phyloP scores from a whole-genome alignment of 2,329 filamentous ascomycete genomes.

The Hypoxylon rubiginosum region DNA sequence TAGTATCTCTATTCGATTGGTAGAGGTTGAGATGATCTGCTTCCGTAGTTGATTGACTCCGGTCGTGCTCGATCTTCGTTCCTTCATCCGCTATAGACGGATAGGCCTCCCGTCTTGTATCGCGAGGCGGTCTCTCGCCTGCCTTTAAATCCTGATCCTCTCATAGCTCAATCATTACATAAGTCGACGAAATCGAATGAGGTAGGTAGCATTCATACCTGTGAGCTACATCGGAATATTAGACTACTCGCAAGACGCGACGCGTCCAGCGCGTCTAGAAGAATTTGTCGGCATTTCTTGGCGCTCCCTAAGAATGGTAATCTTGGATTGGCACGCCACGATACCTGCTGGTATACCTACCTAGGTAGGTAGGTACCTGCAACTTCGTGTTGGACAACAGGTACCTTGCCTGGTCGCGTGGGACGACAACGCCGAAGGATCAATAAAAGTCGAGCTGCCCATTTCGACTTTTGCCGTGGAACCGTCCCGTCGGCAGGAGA shows the following conservation, averaged over 20 bases:
- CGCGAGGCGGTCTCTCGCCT: too few relatives aligned
- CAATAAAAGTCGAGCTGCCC: background rate
- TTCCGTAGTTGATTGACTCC: background rate
- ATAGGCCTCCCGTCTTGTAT: background rate
- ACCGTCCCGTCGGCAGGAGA: background rate
- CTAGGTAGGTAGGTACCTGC: background rate
- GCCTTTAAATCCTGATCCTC: conserved; percentile 19
- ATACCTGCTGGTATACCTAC: background rate
- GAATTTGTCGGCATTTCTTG: background rate
- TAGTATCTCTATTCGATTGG: background rate
- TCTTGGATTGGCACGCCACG: conserved; percentile 5
- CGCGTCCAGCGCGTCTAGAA: conserved; percentile 6
- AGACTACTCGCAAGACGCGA: conserved; percentile 12
- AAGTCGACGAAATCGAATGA: background rate
- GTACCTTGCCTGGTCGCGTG: background rate
- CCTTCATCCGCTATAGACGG: background rate
- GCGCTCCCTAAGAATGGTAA: background rate
- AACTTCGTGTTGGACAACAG: background rate
- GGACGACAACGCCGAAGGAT: conserved; percentile 1
- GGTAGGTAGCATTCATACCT: conserved; percentile 7
- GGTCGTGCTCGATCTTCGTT: background rate
- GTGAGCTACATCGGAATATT: conserved; percentile 2
- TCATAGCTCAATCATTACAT: conserved; percentile 18
- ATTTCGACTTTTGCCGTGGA: conserved; percentile 1
- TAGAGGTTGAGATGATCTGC: background rate